Evolutionary conservation across 2,329 filamentous ascomycete species (phyloP), one percentile per base, ranked within the genome.

Genomic region (Seiridium unicorne): DNA sequence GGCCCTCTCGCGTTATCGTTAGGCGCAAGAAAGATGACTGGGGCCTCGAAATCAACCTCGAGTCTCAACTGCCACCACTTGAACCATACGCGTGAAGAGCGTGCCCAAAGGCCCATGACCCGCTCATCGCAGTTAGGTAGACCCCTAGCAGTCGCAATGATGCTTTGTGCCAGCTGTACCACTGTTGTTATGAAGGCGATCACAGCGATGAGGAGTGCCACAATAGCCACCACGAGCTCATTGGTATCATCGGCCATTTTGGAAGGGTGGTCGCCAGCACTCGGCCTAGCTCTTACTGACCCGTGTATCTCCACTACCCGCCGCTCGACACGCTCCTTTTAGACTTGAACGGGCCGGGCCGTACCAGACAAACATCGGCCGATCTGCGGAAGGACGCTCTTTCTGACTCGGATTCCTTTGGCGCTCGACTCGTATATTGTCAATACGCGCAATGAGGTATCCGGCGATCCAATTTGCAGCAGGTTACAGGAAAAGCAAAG

Each of bases 41-140:
- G 66, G 0, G 63, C 59, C 47, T 68, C 65, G 55, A 67, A 69
- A 18, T 66, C 61, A 18, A 68, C 64, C 58, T 69, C 64, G 34
- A 66, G 64, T 18, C 67, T 63, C 5, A 69, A 58, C 55, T 68
- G 60, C 10, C 54, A 58, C 62, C 58, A 65, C 32, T 61, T 61
- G 56, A 63, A 62, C 11, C 58, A 54, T 3, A 63, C 60, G 6
- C 57, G 59, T 4, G 63, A 67, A 34, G 51, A 53, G 42, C 34
- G 53, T 3, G 63, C 65, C 67, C 65, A 69, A 26, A 62, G 57
- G 2, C 65, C 65, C 63, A 68, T 69, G 5, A 67, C 65, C 8
- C 59, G 47, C 18, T 58, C 57, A 44, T 61, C 61, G 57, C 61
- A 65, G 51, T 64, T 64, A n/a, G 63, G 58, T 5, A 62, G 55